phyloP scores from a whole-genome alignment of 2,329 filamentous ascomycete species.

The Drechslerella dactyloides region DNA sequence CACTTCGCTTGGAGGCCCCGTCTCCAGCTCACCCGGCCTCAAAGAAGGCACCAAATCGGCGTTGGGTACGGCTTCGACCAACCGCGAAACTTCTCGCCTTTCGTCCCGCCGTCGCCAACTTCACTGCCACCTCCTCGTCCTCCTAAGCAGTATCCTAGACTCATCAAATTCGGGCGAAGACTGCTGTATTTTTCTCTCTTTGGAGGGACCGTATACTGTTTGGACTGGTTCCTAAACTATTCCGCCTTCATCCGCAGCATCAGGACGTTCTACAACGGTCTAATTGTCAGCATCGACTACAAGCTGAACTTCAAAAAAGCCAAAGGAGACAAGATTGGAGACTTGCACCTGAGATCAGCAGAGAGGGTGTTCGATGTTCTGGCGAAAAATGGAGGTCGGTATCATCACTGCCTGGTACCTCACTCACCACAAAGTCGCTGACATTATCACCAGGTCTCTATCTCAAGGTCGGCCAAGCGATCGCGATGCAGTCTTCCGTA shows the following conservation, averaged over 20 bases:
- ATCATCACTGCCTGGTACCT: not conserved
- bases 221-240: constrained; percentile 78
- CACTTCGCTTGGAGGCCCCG: constrained; percentile 4
- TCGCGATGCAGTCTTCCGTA: constrained; percentile 96
- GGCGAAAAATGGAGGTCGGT: constrained; percentile 76
- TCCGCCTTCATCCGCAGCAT: constrained; percentile 77
- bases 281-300: constrained; percentile 87
- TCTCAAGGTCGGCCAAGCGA: constrained; percentile 96
- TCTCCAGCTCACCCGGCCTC: constrained; percentile 24
- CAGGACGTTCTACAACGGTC: constrained; percentile 79
- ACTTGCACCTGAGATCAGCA: constrained; percentile 83
- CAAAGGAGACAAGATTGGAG: constrained; percentile 57
- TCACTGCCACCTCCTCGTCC: constrained; percentile 75
- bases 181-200: constrained; percentile 68
- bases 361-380: constrained; percentile 81
- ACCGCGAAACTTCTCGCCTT: constrained; percentile 64
- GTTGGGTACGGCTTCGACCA: constrained; percentile 49
- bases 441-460: constrained; percentile 66
- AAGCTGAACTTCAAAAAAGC: constrained; percentile 91
- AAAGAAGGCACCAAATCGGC: constrained; percentile 41
- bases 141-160: constrained; percentile 71
- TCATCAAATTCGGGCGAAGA: constrained; percentile 78
- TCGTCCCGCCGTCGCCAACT: constrained; percentile 77
- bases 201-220: constrained; percentile 68
- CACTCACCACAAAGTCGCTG: not conserved